Evolutionary conservation across 306 rosid species (phyloP).

Genomic region (Coriaria nepalensis): DNA sequence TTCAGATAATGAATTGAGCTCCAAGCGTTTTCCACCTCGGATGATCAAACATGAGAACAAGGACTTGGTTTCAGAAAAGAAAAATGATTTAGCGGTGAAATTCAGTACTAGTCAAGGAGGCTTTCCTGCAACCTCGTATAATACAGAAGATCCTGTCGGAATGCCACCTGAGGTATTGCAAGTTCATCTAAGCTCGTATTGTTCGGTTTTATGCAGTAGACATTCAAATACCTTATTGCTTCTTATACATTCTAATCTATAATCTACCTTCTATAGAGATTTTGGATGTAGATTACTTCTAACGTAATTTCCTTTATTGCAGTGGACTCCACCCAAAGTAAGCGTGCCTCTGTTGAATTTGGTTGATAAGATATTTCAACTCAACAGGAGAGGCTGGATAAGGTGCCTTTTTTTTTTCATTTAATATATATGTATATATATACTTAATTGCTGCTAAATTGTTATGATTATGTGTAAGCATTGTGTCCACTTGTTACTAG

Average conservation of each 20-base stretch:
- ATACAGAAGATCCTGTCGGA: constrained; percentile 54
- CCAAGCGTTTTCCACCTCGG: constrained; percentile 35
- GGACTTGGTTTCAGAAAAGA: constrained; percentile 31
- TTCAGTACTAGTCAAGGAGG: constrained; percentile 32
- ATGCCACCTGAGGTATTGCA: constrained; percentile 87
- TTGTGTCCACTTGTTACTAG: not conserved
- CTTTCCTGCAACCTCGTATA: constrained; percentile 18
- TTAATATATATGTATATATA: too few relatives aligned
- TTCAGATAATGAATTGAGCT: constrained; percentile 60
- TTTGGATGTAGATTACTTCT: constrained; percentile 3
- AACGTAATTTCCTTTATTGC: constrained; percentile 26
- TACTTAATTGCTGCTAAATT: constrained; percentile 5
- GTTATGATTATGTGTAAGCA: constrained; percentile 1
- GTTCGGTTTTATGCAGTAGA: constrained; percentile 11
- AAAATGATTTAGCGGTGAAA: constrained; percentile 26
- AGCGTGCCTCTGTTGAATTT: constrained; percentile 85
- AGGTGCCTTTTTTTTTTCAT: too few relatives aligned
- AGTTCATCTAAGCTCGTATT: constrained; percentile 15
- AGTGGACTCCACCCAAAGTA: constrained; percentile 97
- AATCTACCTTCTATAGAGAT: too few relatives aligned
- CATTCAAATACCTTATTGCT: too few relatives aligned
- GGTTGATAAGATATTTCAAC: constrained; percentile 96
- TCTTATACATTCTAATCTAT: too few relatives aligned
- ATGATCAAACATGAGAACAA: constrained; percentile 21
- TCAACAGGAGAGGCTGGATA: constrained; percentile 97